These are phyloP conservation scores for Vitis labrusca DNA, from an alignment of 164 flowering plant species.

Conservation along the genomic window DNA sequence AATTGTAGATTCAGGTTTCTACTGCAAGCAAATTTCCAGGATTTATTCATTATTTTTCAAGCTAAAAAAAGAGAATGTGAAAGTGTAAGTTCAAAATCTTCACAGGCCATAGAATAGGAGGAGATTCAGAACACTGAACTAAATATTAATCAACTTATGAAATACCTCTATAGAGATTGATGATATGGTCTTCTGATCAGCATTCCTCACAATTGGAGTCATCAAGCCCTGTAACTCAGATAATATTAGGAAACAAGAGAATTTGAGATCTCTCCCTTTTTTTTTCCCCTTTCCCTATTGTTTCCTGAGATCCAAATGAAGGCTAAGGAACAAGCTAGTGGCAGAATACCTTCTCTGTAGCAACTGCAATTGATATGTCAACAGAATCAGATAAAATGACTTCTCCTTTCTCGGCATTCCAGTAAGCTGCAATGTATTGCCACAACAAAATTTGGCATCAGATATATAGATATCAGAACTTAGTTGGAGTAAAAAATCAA, in stretches of 20 bases:
- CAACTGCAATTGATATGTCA: conserved; percentile 96
- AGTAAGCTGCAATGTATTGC: conserved; percentile 55
- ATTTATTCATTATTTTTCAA: no score
- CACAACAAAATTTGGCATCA: conserved; percentile 1
- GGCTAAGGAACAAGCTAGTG: not conserved
- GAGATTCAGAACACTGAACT: no score
- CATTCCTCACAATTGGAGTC: conserved; percentile 96
- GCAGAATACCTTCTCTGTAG: conserved; percentile 84
- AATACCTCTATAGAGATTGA: conserved; percentile 85
- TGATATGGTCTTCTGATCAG: conserved; percentile 88
- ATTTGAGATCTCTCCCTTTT: no score
- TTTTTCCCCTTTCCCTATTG: no score
- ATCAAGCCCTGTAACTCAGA: conserved; percentile 75
- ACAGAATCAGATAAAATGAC: conserved; percentile 59
- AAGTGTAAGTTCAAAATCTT: no score
- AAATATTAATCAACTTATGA: not conserved
- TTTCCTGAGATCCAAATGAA: no score
- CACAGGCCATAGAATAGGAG: no score
- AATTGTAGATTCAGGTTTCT: no score
- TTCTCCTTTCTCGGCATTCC: conserved; percentile 81
- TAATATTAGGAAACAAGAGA: not conserved
- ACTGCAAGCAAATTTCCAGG: no score
- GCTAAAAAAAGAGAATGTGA: no score
- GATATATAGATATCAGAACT: not conserved
- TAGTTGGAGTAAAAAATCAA: not conserved